phyloP scores from a whole-genome alignment of 2,329 filamentous ascomycete genomes.

The Diaporthe citrichinensis region DNA sequence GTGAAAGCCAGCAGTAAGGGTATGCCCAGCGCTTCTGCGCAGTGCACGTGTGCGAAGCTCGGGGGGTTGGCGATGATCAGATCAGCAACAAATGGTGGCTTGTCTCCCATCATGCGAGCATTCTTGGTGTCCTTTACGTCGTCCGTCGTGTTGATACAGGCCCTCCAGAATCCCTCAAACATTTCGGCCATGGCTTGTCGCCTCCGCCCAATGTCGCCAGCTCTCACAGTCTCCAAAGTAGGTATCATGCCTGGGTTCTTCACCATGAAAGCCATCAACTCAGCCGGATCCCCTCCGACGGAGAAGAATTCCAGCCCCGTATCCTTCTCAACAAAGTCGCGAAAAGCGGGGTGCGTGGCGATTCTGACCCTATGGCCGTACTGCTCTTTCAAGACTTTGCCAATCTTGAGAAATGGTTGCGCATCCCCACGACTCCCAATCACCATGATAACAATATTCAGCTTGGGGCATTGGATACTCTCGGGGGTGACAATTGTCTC shows the following conservation, averaged over 20 bases:
- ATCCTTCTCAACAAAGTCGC: conserved; percentile 81
- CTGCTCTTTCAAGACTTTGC: conserved; percentile 77
- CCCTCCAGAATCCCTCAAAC: conserved; percentile 87
- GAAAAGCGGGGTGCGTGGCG: conserved; percentile 84
- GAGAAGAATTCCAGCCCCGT: conserved; percentile 84
- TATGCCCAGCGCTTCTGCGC: conserved; percentile 82
- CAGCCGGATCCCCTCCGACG: conserved; percentile 82
- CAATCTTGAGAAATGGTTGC: conserved; percentile 84
- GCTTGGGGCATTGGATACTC: conserved; percentile 57
- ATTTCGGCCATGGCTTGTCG: conserved; percentile 82
- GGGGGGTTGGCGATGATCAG: conserved; percentile 90
- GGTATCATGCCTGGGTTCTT: conserved; percentile 87
- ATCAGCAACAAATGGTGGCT: conserved; percentile 76
- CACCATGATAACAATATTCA: conserved; percentile 89
- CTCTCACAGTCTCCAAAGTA: conserved; percentile 77
- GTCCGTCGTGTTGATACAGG: conserved; percentile 81
- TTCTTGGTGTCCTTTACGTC: conserved; percentile 74
- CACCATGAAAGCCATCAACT: conserved; percentile 91
- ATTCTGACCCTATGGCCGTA: conserved; percentile 83
- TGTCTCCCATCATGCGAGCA: conserved; percentile 74
- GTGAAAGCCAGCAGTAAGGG: conserved; percentile 92
- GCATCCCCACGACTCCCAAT: conserved; percentile 86
- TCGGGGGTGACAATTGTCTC: conserved; percentile 49
- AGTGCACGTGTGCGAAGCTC: conserved; percentile 83
- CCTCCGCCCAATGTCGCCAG: conserved; percentile 78